These are phyloP conservation scores for Colletotrichum viniferum DNA, from an alignment of 2,329 filamentous ascomycete genomes.

Conservation along the genomic window DNA sequence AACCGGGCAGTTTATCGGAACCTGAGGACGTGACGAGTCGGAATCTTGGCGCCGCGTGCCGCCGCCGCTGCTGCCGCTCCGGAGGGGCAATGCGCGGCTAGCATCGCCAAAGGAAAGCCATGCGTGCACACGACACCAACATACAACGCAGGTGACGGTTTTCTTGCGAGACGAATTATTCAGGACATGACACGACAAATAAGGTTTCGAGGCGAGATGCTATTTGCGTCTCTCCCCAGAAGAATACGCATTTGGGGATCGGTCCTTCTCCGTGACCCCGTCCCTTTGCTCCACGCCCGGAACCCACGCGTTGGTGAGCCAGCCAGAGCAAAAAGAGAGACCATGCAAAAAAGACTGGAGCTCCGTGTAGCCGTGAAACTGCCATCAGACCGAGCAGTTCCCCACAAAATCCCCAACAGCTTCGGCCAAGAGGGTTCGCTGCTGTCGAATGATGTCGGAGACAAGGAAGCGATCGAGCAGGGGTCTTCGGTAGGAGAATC, in stretches of 20 bases:
- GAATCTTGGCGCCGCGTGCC: not conserved
- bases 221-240: not conserved
- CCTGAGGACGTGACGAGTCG: not conserved
- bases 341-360: not conserved
- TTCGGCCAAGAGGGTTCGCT: constrained; percentile 22
- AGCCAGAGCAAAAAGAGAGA: not conserved
- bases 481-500: not conserved
- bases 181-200: not conserved
- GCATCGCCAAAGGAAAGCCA: not conserved
- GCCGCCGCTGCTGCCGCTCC: not conserved
- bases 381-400: constrained; percentile 17
- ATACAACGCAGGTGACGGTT: not conserved
- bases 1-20: not conserved
- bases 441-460: constrained; percentile 21
- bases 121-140: not conserved
- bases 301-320: not conserved
- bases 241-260: not conserved
- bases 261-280: not conserved
- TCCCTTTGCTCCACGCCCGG: not conserved
- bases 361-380: constrained; percentile 22
- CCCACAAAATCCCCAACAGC: not conserved
- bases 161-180: not conserved
- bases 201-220: not conserved
- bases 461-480: constrained; percentile 5
- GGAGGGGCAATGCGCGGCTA: not conserved